Percentiles rank a stretch among this genome's conserved stretches.
Evolutionary conservation across 768 basidiomycete species (phyloP).

Genomic region (Tephrocybe sp.): DNA sequence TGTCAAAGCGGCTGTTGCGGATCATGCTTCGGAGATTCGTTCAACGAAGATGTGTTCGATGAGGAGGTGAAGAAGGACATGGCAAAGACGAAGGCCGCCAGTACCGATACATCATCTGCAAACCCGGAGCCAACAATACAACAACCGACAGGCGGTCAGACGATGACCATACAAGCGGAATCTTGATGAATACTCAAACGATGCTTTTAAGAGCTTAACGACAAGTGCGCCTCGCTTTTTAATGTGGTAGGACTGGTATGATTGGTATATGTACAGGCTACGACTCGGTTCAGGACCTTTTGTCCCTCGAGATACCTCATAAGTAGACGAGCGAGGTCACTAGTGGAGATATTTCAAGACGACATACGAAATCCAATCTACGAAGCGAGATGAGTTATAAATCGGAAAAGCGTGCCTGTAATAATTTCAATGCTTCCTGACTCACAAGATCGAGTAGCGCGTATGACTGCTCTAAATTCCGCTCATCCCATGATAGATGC

Average conservation of each 20-base stretch:
- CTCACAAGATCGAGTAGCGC: constrained; percentile 46
- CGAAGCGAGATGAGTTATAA: constrained; percentile 3
- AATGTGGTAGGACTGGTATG: too few relatives aligned
- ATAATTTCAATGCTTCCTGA: constrained; percentile 47
- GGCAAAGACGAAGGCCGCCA: constrained; percentile 35
- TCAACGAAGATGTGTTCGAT: constrained; percentile 47
- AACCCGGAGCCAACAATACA: constrained; percentile 23
- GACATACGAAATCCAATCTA: constrained; percentile 47
- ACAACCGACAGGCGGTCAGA: constrained; percentile 11
- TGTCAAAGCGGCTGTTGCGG: constrained; percentile 43
- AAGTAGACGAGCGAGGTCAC: background rate
- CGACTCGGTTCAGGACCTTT: too few relatives aligned
- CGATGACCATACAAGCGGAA: constrained; percentile 11
- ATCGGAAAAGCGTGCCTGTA: background rate
- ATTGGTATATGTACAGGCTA: too few relatives aligned
- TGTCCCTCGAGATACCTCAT: too few relatives aligned
- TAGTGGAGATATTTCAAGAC: constrained; percentile 1
- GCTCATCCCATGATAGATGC: constrained; percentile 54
- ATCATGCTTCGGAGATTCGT: constrained; percentile 41
- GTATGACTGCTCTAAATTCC: constrained; percentile 48
- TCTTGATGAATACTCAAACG: too few relatives aligned
- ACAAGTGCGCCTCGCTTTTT: too few relatives aligned
- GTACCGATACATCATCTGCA: constrained; percentile 19
- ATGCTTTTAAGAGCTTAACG: too few relatives aligned
- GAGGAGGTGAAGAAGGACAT: constrained; percentile 37